Evolutionary conservation across 805 yeast genomes (phyloP), one percentile per base, ranked within the genome.

Genomic region (Candida gorgasii): DNA sequence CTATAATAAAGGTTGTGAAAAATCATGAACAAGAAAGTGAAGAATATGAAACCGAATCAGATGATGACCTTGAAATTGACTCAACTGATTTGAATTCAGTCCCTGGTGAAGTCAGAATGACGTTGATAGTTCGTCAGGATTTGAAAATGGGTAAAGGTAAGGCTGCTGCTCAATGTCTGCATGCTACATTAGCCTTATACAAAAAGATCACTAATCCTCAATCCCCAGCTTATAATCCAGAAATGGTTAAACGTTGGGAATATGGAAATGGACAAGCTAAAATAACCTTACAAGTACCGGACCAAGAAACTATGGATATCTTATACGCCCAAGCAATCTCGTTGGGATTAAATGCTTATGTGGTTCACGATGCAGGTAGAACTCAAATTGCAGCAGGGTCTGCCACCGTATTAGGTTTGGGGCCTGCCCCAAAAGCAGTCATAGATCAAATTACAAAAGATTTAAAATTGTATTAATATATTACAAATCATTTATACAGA

Each of bases 321-420:
- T 65, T 93, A 20, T 87, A 80, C 62, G 92, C 95, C 3, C 79
- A 77, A 54, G 97, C 97, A 1, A 76, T 86, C 27, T 79, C 89
- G 2, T 55, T 86, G 42, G 90, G 90, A 5, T 76, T 93, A 13
- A 86, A 89, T 54, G 79, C 92, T 2, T 78, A 82, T 49, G 77
- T 88, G 5, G 89, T 93, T 28, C 95, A 86, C 53, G 99, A 93
- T 66, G 99, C 99, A 18, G 99, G 99, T 3, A 77, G 97, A 54
- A 92, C 99, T 1, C 97, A 93, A 61, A 80, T 93, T 39, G 95
- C 88, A n/a, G 86, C 96, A 5, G 98, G 98, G 1, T 83, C 93
- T 45, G 95, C 95, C 2, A 93, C 99, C 0, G 98, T 93, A 1
- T 66, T 93, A n/a, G 99, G 98, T 1, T 61, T 93, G 19, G 99